Base-by-base conservation (phyloP, 768 basidiomycete genomes). In the Boletus bicolor region DNA sequence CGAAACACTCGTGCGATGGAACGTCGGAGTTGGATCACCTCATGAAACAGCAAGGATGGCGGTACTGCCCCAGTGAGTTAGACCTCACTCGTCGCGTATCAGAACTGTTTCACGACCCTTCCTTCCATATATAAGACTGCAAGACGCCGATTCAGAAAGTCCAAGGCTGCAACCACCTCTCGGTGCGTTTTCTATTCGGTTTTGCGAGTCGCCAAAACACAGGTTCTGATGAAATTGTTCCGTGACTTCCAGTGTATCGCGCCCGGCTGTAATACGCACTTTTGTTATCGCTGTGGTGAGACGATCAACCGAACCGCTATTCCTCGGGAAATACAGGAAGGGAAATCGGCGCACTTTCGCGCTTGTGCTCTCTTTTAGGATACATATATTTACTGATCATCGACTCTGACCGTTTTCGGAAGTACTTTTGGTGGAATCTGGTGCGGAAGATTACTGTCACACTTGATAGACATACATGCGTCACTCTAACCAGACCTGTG, bases 141-240 rank as follows among this genome's bases (percentile, higher is more conserved):
- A 70, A 72, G 54, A 79, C 81, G 2, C 77, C 81, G 0, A 76
- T 82, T 28, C 78, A 81, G 61, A 85, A 82, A 56, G 57, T 62
- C 0, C 68, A 67, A 3, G 83, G 83, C 0, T 85, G 83, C 60
- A 78, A 84, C 58, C 82, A 85, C 64, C 82, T 85, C 72, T 79
- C 79, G 45, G 83, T 82, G 39, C 63, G 81, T 70, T 26, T 37
- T 37, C 26, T 24, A 11, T 30, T 41, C 36, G 42, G 28, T 30
- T 19, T 9, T 24, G 4, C 5, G 17, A 35, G 24, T 35, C 12
- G 28, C 21, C 12, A 19, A 7, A 4, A 19, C 15, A 11, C 37
- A 38, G 51, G 42, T 35, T 10, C 8, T 39, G 38, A 50, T 44
- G 34, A 24, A 12, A 12, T 30, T 51, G 0, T 46, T 42, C 54